These are phyloP conservation scores for Proliferodiscus dingleyae DNA, from an alignment of 2,329 filamentous ascomycete genomes.

Conservation along the genomic window DNA sequence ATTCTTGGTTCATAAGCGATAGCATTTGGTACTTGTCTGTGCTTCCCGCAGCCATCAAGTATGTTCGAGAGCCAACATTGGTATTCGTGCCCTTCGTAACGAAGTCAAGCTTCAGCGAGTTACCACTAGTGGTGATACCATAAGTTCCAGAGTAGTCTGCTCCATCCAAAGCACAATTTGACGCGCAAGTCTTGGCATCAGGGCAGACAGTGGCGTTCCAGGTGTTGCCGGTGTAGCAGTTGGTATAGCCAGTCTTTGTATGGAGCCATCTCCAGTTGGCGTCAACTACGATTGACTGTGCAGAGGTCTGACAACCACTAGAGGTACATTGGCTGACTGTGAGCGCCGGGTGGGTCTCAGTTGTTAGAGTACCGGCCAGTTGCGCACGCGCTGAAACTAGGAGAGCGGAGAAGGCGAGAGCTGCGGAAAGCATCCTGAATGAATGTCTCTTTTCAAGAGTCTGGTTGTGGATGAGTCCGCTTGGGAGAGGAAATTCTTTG, in stretches of 20 bases:
- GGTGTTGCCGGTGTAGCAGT: slow-evolving; percentile 40
- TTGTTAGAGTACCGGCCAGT: slow-evolving; percentile 41
- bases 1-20: slow-evolving; percentile 61
- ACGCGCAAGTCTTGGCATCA: slow-evolving; percentile 40
- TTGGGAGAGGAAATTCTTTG: slow-evolving; percentile 5
- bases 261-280: slow-evolving; percentile 58
- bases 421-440: slow-evolving; percentile 29
- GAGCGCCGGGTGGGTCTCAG: slow-evolving; percentile 49
- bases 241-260: slow-evolving; percentile 37
- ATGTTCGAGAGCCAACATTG: slow-evolving; percentile 54
- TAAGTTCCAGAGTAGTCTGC: slow-evolving; percentile 49
- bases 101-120: slow-evolving; percentile 51
- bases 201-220: slow-evolving; percentile 40
- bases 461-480: slow-evolving; percentile 13
- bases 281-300: slow-evolving; percentile 48
- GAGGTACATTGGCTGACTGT: slow-evolving; percentile 47
- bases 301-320: slow-evolving; percentile 43
- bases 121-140: slow-evolving; percentile 49
- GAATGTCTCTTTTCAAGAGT: slow-evolving; percentile 5
- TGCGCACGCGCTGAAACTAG: slow-evolving; percentile 43
- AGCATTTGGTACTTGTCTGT: slow-evolving; percentile 60
- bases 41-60: slow-evolving; percentile 54
- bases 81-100: slow-evolving; percentile 44
- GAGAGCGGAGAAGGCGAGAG: slow-evolving; percentile 38
- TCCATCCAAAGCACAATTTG: slow-evolving; percentile 50